These are phyloP conservation scores for Castanea sativa DNA, from an alignment of 306 rosid species.

Conservation along the genomic window DNA sequence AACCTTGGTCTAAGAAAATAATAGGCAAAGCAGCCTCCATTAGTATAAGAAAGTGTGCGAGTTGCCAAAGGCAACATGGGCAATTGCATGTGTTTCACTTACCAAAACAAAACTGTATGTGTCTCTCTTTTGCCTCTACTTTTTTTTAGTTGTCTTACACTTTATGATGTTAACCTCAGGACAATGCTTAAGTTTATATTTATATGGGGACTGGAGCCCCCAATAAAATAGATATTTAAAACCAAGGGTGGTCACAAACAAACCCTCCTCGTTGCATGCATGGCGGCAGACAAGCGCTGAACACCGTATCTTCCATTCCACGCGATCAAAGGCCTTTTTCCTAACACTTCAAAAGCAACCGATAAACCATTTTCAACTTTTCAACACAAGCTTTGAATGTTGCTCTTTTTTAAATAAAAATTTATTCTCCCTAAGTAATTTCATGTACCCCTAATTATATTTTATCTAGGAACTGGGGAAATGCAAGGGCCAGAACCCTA, in stretches of 20 bases:
- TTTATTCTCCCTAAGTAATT: constrained; percentile 34
- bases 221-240: neutral
- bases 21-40: neutral
- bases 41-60: neutral
- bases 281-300: constrained; percentile 70
- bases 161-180: neutral
- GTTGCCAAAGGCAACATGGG: neutral
- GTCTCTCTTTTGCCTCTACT: neutral
- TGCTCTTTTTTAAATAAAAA: neutral
- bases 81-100: too few relatives aligned
- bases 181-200: neutral
- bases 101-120: neutral
- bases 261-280: constrained; percentile 47
- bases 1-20: neutral
- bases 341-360: constrained; percentile 3
- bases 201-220: neutral
- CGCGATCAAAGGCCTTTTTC: constrained; percentile 41
- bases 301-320: constrained; percentile 58
- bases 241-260: constrained; percentile 4
- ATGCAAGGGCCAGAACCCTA: constrained; percentile 5
- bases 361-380: constrained; percentile 23
- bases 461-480: constrained; percentile 4
- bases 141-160: neutral
- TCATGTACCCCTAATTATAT: constrained; percentile 17
- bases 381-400: constrained; percentile 12